phyloP scores from a whole-genome alignment of 768 basidiomycete species.

The Jaapia argillacea region DNA sequence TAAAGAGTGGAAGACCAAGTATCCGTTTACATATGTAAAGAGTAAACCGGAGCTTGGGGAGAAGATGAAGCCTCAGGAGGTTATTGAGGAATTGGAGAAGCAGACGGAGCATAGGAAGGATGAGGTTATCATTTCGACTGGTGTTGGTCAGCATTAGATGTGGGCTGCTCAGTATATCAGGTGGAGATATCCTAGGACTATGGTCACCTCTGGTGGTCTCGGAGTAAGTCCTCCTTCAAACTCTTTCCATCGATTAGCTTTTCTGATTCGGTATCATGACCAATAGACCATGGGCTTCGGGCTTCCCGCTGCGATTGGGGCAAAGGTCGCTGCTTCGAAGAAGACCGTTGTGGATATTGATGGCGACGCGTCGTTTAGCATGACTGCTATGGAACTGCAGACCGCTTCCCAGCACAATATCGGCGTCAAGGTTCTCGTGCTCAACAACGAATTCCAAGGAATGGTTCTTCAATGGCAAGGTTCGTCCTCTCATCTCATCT shows the following conservation, averaged over 20 bases:
- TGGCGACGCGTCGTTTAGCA: conserved; percentile 96
- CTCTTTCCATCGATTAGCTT: too few relatives aligned
- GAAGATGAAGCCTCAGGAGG: conserved; percentile 92
- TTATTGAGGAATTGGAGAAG: conserved; percentile 83
- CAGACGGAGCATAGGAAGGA: conserved; percentile 78
- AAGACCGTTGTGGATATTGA: conserved; percentile 96
- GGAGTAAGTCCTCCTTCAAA: conserved; percentile 52
- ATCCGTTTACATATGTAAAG: conserved; percentile 83
- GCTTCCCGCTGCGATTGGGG: conserved; percentile 88
- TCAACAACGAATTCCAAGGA: conserved; percentile 98
- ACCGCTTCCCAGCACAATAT: conserved; percentile 89
- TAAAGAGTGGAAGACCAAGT: conserved; percentile 73
- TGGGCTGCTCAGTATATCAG: conserved; percentile 95
- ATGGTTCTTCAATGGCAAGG: conserved; percentile 99
- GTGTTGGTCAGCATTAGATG: conserved; percentile 99
- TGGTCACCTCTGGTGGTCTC: conserved; percentile 92
- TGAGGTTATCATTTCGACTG: conserved; percentile 81
- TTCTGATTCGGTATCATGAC: too few relatives aligned
- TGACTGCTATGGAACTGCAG: conserved; percentile 98
- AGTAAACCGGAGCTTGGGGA: conserved; percentile 39
- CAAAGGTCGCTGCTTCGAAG: conserved; percentile 90
- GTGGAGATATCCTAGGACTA: conserved; percentile 78
- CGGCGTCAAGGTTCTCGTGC: conserved; percentile 86
- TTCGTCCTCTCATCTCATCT: conserved; percentile 15
- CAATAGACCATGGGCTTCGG: conserved; percentile 99